Percentiles rank a stretch among this genome's conserved stretches.
Conservation (phyloP, 73 alveolate species). For the Paraurostyla sp. region DNA sequence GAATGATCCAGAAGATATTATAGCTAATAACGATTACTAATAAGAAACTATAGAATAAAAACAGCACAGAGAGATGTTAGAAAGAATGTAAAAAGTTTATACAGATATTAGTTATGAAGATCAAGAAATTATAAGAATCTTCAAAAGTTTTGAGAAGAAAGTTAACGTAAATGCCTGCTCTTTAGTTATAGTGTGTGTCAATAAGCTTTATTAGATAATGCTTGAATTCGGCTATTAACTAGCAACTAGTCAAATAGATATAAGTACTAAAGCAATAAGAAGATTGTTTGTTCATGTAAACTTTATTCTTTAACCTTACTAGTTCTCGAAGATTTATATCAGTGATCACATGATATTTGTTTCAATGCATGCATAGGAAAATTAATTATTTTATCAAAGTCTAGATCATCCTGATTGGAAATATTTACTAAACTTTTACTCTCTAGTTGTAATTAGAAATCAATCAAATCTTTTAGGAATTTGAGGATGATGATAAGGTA, state of each 20-base stretch:
- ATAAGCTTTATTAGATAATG: conserved; percentile 23
- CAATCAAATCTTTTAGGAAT: background rate
- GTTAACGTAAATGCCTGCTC: conserved; percentile 21
- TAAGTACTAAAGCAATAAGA: background rate
- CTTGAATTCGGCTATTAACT: background rate
- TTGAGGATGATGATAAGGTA: background rate
- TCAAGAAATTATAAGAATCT: background rate
- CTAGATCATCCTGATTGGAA: conserved; percentile 47
- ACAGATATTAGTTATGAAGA: conserved; percentile 22
- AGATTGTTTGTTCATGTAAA: conserved; percentile 50
- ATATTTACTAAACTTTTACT: background rate
- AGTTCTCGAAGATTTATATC: conserved; percentile 36
- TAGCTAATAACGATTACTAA: background rate
- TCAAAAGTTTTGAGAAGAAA: background rate
- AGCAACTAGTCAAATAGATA: background rate
- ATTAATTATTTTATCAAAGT: conserved; percentile 28
- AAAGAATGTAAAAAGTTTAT: conserved; percentile 46
- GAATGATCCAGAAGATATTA: background rate
- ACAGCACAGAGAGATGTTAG: conserved; percentile 15
- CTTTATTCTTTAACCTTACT: background rate
- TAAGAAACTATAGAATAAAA: conserved; percentile 15
- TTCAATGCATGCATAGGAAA: conserved; percentile 26
- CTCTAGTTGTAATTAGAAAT: background rate
- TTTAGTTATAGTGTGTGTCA: conserved; percentile 13
- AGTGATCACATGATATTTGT: conserved; percentile 29